phyloP scores from a whole-genome alignment of 176 grass and related monocot genomes.

The Olyra latifolia region DNA sequence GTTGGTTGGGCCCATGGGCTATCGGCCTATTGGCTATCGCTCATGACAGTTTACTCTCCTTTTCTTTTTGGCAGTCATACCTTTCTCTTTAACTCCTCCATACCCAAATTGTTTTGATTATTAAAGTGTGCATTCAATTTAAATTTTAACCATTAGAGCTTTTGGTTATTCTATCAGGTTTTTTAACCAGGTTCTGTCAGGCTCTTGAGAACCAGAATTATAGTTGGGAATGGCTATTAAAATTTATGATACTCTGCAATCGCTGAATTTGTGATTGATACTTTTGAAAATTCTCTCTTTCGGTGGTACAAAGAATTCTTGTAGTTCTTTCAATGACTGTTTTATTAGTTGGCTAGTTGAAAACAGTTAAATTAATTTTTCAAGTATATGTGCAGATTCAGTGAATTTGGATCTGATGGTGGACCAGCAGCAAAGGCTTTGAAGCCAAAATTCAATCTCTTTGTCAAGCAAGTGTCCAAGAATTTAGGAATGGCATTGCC shows the following conservation, averaged over 20 bases:
- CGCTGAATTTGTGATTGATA: background rate
- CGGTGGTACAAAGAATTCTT: background rate
- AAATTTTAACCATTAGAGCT: background rate
- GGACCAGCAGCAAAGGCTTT: constrained; percentile 66
- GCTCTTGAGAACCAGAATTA: background rate
- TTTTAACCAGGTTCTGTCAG: background rate
- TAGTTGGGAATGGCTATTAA: background rate
- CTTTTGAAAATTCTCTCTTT: background rate
- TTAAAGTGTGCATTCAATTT: background rate
- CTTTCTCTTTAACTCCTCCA: background rate
- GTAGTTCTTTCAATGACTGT: background rate
- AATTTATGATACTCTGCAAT: background rate
- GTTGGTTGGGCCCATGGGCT: no score
- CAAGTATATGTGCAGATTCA: constrained; percentile 42
- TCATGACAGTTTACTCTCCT: no score
- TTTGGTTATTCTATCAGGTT: background rate
- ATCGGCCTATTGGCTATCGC: no score
- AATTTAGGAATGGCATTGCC: constrained; percentile 39
- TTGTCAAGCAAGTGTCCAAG: constrained; percentile 48
- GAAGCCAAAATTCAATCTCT: constrained; percentile 62
- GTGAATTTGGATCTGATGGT: constrained; percentile 71
- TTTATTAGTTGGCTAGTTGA: background rate
- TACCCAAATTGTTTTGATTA: background rate
- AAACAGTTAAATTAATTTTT: background rate
- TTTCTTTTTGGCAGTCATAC: background rate